These are phyloP conservation scores for Hypoxylon rickii DNA, from an alignment of 495 filamentous ascomycete genomes.

Conservation along the genomic window DNA sequence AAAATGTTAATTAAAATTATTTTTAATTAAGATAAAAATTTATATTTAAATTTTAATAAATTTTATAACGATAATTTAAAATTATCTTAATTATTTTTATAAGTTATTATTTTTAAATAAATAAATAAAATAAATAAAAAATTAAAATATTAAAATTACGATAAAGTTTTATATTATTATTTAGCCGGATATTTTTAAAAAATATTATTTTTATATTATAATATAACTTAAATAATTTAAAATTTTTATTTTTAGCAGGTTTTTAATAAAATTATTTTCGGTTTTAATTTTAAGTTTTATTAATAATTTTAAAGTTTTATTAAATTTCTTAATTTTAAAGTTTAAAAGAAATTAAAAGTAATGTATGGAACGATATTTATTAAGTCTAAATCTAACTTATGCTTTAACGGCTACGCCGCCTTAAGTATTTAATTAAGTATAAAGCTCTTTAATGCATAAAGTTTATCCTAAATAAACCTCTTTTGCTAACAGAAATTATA, in stretches of 20 bases:
- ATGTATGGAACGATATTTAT: too few species aligned
- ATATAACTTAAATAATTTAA: background rate
- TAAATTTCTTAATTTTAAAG: background rate
- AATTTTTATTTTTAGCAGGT: background rate
- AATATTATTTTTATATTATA: background rate
- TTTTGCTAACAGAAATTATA: background rate
- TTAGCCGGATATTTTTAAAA: background rate
- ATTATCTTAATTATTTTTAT: background rate
- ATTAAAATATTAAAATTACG: background rate
- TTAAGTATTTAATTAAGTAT: too few species aligned
- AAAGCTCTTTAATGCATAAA: too few species aligned
- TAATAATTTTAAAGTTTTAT: background rate
- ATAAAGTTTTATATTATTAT: background rate
- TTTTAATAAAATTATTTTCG: background rate
- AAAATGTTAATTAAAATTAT: background rate
- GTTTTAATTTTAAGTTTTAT: background rate
- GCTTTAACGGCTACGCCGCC: too few species aligned
- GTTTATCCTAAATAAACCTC: background rate
- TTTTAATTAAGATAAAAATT: background rate
- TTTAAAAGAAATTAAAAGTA: too few species aligned
- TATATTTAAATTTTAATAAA: background rate
- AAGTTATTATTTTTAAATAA: background rate
- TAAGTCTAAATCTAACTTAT: too few species aligned
- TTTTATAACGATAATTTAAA: background rate
- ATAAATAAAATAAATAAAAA: background rate